A percentile compares a stretch with the other conserved stretches of the same genome.
Conservation (phyloP, 169 alveolate genomes). For the Plasmodium gonderi region DNA sequence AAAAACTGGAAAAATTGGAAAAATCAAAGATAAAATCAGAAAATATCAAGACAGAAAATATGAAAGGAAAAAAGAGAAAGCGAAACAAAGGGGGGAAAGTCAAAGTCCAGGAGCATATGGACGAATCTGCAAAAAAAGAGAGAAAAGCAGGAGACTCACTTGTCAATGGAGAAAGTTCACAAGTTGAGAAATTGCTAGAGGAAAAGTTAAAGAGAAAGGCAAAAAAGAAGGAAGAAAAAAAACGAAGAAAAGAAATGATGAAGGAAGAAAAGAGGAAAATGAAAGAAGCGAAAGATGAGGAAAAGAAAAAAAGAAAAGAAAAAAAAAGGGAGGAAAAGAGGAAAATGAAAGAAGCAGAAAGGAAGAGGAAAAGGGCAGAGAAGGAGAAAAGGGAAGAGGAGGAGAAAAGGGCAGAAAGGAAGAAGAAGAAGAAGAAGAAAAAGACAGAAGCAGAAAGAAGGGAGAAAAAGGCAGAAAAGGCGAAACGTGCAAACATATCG, state of each 20-base stretch:
- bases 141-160: background rate
- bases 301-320: background rate
- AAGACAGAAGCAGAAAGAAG: background rate
- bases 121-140: background rate
- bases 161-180: background rate
- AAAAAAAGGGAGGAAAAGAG: background rate
- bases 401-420: background rate
- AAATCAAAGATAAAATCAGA: no score
- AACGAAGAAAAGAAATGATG: background rate
- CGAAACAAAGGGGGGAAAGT: background rate
- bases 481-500: background rate
- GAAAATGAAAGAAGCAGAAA: slow-evolving; percentile 2
- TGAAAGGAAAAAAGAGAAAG: background rate
- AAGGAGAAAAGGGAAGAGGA: background rate
- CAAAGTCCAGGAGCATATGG: background rate
- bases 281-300: background rate
- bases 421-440: background rate
- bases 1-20: no score
- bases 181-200: background rate
- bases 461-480: background rate
- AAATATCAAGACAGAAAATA: no score
- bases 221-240: slow-evolving; percentile 2
- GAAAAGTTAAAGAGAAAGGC: background rate
- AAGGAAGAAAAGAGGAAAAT: background rate
- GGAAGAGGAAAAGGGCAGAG: background rate